A percentile compares a stretch with the other conserved stretches of the same genome.
Evolutionary conservation across 1,284 basidiomycete genomes (phyloP).

Genomic region (Quambalaria eucalypti): DNA sequence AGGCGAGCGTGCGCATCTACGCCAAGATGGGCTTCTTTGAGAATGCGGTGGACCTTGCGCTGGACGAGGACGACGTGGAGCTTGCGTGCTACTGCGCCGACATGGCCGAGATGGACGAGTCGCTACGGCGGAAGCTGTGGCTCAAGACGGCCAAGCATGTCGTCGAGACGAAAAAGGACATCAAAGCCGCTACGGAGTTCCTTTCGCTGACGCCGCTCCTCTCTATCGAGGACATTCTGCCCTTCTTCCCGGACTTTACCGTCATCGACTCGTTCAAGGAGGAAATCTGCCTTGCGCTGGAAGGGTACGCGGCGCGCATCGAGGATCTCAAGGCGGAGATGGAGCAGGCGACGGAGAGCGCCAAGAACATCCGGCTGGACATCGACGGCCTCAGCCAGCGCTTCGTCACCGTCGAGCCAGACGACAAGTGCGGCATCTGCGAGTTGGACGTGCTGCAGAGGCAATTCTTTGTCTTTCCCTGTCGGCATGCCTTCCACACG

Average conservation of each 20-base stretch:
- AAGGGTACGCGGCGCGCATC: constrained; percentile 85
- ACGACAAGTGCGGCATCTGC: constrained; percentile 73
- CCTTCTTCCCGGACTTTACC: constrained; percentile 99
- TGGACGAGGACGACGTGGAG: constrained; percentile 52
- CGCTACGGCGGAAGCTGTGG: constrained; percentile 85
- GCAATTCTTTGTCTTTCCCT: constrained; percentile 97
- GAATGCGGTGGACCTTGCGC: constrained; percentile 86
- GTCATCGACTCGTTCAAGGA: constrained; percentile 99
- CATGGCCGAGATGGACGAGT: constrained; percentile 17
- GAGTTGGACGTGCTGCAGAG: constrained; percentile 53
- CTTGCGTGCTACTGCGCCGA: constrained; percentile 49
- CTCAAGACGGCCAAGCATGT: constrained; percentile 94
- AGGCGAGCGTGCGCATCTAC: constrained; percentile 92
- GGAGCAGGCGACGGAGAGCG: constrained; percentile 85
- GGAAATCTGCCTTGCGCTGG: constrained; percentile 90
- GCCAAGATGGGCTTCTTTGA: constrained; percentile 96
- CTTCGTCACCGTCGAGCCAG: constrained; percentile 75
- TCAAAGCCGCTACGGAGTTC: constrained; percentile 94
- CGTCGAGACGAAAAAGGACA: constrained; percentile 91
- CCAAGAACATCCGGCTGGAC: constrained; percentile 86
- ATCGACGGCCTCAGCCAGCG: constrained; percentile 74
- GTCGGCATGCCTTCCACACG: constrained; percentile 67
- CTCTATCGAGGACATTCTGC: constrained; percentile 96
- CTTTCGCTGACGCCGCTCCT: constrained; percentile 85
- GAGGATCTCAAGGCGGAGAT: constrained; percentile 84